Percentiles rank a stretch among this genome's conserved stretches.
Conservation (phyloP, 208 protist species). For the Lotmaria passim region DNA sequence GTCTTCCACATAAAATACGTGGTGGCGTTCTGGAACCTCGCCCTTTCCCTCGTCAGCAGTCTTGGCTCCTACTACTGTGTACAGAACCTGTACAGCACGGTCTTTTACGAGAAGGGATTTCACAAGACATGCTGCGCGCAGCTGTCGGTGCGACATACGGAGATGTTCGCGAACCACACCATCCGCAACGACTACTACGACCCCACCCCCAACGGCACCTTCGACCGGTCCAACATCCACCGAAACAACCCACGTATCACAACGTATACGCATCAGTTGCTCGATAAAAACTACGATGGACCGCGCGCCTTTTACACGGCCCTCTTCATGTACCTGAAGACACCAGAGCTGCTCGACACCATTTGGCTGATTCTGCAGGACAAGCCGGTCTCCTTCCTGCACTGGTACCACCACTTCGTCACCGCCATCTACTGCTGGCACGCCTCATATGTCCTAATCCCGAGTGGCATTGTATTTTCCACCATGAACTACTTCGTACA, state of each 20-base stretch:
- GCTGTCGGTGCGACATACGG: constrained; percentile 47
- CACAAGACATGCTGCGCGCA: constrained; percentile 38
- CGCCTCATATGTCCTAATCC: constrained; percentile 47
- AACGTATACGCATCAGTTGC: constrained; percentile 25
- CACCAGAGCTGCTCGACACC: constrained; percentile 81
- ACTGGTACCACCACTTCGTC: constrained; percentile 45
- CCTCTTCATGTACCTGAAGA: constrained; percentile 73
- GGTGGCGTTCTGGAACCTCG: constrained; percentile 74
- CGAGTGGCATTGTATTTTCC: constrained; percentile 53
- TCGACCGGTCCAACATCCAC: constrained; percentile 28
- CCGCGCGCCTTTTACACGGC: constrained; percentile 47
- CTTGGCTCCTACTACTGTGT: constrained; percentile 42
- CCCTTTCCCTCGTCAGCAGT: constrained; percentile 73
- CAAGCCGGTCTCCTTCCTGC: constrained; percentile 50
- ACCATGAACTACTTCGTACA: constrained; percentile 94
- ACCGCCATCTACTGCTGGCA: constrained; percentile 91
- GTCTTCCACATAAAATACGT: constrained; percentile 31
- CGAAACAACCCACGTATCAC: constrained; percentile 25
- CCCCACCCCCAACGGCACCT: constrained; percentile 38
- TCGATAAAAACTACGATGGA: constrained; percentile 35
- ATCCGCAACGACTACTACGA: constrained; percentile 48
- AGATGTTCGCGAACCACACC: neutral
- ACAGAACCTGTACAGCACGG: constrained; percentile 35
- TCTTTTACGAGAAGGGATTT: constrained; percentile 34
- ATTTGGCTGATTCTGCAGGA: constrained; percentile 65